These are phyloP conservation scores for Ustilago curta DNA, from an alignment of 1,284 basidiomycete genomes.

Conservation along the genomic window DNA sequence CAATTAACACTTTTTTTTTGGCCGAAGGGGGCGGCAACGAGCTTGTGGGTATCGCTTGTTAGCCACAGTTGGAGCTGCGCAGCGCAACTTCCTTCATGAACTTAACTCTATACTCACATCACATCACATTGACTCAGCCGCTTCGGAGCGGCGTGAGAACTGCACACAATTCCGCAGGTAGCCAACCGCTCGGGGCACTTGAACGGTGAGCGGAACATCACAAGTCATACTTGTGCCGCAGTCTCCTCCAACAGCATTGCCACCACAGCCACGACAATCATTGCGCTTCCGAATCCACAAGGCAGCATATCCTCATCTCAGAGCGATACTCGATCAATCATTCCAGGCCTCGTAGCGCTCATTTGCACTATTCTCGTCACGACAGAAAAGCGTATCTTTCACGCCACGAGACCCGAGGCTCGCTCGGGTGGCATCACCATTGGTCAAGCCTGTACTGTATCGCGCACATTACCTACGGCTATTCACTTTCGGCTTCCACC, in stretches of 20 bases:
- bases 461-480: not conserved
- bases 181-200: not conserved
- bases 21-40: not conserved
- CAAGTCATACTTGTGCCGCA: not conserved
- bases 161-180: too few species aligned
- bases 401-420: not conserved
- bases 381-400: not conserved
- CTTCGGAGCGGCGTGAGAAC: too few species aligned
- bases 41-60: not conserved
- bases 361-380: not conserved
- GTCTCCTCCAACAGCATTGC: not conserved
- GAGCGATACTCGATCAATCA: not conserved
- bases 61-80: not conserved
- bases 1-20: conserved; percentile 39
- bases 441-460: not conserved
- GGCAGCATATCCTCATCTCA: not conserved
- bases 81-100: not conserved
- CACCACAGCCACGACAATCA: not conserved
- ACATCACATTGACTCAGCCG: not conserved
- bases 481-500: not conserved
- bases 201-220: too few species aligned
- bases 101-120: not conserved
- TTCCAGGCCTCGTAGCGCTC: not conserved
- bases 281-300: not conserved
- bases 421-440: not conserved